Conservation (phyloP, 2,329 filamentous ascomycete species). For the Fusarium zealandicum region DNA sequence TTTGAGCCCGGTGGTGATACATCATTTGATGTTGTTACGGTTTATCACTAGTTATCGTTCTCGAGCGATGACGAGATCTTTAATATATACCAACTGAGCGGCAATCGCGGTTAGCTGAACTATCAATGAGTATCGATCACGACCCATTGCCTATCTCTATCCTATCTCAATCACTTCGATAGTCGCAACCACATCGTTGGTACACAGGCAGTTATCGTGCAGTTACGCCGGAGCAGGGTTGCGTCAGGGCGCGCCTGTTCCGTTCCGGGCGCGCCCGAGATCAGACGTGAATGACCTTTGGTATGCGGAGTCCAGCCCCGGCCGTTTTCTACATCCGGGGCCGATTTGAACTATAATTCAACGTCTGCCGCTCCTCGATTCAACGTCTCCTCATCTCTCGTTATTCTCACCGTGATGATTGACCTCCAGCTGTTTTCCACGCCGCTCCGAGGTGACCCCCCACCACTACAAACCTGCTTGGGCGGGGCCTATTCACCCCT, state of each 20-base stretch:
- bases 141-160: constrained; percentile 2
- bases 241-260: constrained; percentile 5
- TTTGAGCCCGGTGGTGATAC: not conserved
- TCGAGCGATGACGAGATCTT: not conserved
- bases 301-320: constrained; percentile 20
- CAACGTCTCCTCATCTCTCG: not conserved
- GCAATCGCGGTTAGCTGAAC: constrained; percentile 11
- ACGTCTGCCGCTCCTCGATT: constrained; percentile 22
- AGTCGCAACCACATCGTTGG: constrained; percentile 3
- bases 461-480: constrained; percentile 4
- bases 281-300: constrained; percentile 1
- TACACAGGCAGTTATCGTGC: not conserved
- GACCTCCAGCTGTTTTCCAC: not conserved
- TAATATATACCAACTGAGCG: not conserved
- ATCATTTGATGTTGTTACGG: constrained; percentile 13
- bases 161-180: constrained; percentile 1
- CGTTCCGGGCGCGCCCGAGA: constrained; percentile 36
- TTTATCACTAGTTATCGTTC: not conserved
- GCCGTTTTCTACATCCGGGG: constrained; percentile 23
- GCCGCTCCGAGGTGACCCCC: constrained; percentile 13
- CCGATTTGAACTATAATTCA: constrained; percentile 29
- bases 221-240: no score
- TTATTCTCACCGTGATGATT: not conserved
- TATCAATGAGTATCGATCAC: not conserved
- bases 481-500: constrained; percentile 16